phyloP scores from a whole-genome alignment of 176 grass and related monocot species.

The Dactylis glomerata region DNA sequence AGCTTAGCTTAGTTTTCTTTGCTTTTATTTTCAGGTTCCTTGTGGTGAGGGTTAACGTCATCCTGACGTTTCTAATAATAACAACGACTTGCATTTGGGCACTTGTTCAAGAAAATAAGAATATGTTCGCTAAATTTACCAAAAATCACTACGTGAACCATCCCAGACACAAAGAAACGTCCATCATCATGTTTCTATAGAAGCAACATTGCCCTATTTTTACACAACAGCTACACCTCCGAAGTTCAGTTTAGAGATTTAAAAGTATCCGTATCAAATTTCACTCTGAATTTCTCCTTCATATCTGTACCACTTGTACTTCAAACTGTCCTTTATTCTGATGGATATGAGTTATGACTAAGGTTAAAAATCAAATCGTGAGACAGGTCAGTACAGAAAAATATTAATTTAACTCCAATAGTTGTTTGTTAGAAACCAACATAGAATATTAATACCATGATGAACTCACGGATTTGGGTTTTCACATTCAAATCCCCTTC shows the following conservation, averaged over 20 bases:
- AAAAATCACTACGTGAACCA: neutral
- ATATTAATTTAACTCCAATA: neutral
- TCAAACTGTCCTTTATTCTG: neutral
- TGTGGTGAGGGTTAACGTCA: neutral
- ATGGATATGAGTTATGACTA: neutral
- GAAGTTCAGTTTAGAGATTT: neutral
- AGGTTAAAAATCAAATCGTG: neutral
- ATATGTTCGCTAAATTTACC: neutral
- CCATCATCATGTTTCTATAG: neutral
- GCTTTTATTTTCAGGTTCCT: neutral
- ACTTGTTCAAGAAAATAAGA: neutral
- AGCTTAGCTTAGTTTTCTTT: neutral
- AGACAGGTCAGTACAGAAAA: neutral
- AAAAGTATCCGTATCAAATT: neutral
- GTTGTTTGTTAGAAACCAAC: neutral
- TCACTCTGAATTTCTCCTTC: neutral
- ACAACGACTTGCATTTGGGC: neutral
- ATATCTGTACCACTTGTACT: neutral
- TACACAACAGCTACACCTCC: neutral
- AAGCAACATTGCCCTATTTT: neutral
- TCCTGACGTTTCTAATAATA: neutral
- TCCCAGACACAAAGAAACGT: neutral
- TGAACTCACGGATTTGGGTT: neutral
- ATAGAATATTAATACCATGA: neutral
- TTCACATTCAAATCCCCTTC: neutral